phyloP scores from a whole-genome alignment of 352 stramenopile genomes.

The Lagenidium giganteum region DNA sequence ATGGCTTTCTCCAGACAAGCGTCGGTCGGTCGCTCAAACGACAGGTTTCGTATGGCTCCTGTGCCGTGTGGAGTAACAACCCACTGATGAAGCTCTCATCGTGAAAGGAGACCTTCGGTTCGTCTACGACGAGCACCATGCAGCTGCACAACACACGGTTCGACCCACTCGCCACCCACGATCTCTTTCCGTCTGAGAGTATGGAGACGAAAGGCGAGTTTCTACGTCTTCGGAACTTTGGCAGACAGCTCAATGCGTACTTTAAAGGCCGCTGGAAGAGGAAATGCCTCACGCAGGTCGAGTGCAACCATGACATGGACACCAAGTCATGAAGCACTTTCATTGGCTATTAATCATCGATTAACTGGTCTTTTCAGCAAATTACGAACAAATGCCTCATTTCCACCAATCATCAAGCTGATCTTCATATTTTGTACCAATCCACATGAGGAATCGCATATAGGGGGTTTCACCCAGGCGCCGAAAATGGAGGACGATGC shows the following conservation, averaged over 20 bases:
- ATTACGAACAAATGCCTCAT: too few relatives aligned
- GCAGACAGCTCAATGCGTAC: conserved; percentile 22
- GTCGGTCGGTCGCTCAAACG: conserved; percentile 32
- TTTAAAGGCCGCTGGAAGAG: conserved; percentile 41
- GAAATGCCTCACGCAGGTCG: conserved; percentile 24
- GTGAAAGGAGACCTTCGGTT: conserved; percentile 30
- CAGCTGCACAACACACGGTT: conserved; percentile 28
- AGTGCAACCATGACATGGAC: too few relatives aligned
- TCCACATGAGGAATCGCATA: too few relatives aligned
- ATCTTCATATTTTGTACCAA: too few relatives aligned
- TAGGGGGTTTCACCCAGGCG: too few relatives aligned
- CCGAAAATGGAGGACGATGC: too few relatives aligned
- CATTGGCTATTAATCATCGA: too few relatives aligned
- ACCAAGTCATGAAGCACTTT: too few relatives aligned
- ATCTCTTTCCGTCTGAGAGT: conserved; percentile 23
- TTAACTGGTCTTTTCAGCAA: too few relatives aligned
- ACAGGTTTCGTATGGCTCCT: conserved; percentile 21
- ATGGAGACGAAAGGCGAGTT: conserved; percentile 9
- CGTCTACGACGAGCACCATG: conserved; percentile 39
- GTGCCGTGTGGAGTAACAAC: conserved; percentile 53
- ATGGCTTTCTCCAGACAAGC: conserved; percentile 15
- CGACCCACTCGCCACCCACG: conserved; percentile 31
- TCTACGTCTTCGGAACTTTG: neutral
- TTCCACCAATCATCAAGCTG: too few relatives aligned
- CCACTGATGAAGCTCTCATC: conserved; percentile 33